These are phyloP conservation scores for Ulmus americana DNA, from an alignment of 331 rosid genomes.

Conservation along the genomic window DNA sequence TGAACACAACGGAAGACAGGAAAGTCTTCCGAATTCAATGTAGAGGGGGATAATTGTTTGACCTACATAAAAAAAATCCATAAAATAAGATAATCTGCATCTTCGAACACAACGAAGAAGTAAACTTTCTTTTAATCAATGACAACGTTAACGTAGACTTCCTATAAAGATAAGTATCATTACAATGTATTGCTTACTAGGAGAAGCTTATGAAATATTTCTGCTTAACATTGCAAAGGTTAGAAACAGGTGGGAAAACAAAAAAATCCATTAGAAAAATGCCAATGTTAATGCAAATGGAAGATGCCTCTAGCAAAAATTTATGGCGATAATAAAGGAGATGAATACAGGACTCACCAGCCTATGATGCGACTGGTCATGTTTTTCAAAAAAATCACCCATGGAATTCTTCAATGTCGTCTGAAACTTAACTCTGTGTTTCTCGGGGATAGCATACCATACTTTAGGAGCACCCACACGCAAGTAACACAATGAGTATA, in stretches of 20 bases:
- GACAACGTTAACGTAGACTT: constrained; percentile 5
- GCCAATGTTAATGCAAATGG: not conserved
- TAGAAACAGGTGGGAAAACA: not conserved
- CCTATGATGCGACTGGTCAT: constrained; percentile 27
- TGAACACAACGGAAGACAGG: constrained; percentile 76
- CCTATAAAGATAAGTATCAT: constrained; percentile 8
- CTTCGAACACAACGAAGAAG: not conserved
- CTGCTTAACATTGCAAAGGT: too few species aligned
- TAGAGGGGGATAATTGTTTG: constrained; percentile 48
- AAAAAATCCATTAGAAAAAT: too few species aligned
- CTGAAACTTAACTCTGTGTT: constrained; percentile 42
- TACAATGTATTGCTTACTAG: not conserved
- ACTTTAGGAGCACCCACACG: constrained; percentile 77
- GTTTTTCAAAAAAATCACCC: constrained; percentile 26
- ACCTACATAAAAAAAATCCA: constrained; percentile 46
- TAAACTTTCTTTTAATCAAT: constrained; percentile 4
- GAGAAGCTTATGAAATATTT: too few species aligned
- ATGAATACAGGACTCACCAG: constrained; percentile 46
- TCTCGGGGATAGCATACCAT: constrained; percentile 68
- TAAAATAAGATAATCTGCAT: constrained; percentile 14
- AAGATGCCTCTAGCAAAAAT: constrained; percentile 14
- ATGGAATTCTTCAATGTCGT: constrained; percentile 37
- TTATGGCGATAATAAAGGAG: not conserved
- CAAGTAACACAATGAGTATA: constrained; percentile 56
- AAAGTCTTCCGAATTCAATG: constrained; percentile 55